Conservation (phyloP, 306 rosid species). For the Corylus americana region DNA sequence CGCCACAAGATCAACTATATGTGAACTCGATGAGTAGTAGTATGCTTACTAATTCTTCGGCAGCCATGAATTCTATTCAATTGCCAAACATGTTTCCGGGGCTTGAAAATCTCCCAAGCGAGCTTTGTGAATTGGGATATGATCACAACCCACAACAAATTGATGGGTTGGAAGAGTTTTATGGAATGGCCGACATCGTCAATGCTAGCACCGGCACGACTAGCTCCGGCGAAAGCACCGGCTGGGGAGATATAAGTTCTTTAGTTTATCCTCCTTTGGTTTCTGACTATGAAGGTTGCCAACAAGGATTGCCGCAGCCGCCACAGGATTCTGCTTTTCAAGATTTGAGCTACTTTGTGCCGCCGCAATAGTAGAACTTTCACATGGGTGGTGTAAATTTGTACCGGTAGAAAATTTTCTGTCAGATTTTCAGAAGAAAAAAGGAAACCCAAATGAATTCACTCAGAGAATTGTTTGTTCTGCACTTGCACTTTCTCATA, state of each 20-base stretch:
- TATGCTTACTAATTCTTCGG: slow-evolving; percentile 21
- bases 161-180: slow-evolving; percentile 23
- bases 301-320: slow-evolving; percentile 22
- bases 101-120: slow-evolving; percentile 39
- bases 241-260: slow-evolving; percentile 75
- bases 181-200: neutral
- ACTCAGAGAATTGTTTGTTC: slow-evolving; percentile 33
- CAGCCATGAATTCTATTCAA: slow-evolving; percentile 18
- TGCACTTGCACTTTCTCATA: slow-evolving; percentile 18
- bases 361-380: slow-evolving; percentile 33
- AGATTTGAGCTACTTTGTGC: slow-evolving; percentile 51
- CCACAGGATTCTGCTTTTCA: slow-evolving; percentile 44
- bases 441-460: slow-evolving; percentile 28
- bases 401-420: slow-evolving; percentile 16
- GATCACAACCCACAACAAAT: slow-evolving; percentile 34
- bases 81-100: slow-evolving; percentile 38
- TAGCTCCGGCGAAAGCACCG: slow-evolving; percentile 54
- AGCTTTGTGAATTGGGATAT: slow-evolving; percentile 45
- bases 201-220: slow-evolving; percentile 37
- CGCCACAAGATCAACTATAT: slow-evolving; percentile 28
- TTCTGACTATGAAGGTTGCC: slow-evolving; percentile 60
- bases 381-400: slow-evolving; percentile 41
- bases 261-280: slow-evolving; percentile 55
- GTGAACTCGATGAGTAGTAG: slow-evolving; percentile 24
- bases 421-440: slow-evolving; percentile 14